Conservation (phyloP, 2,329 filamentous ascomycete genomes). For the Ascochyta lentis region DNA sequence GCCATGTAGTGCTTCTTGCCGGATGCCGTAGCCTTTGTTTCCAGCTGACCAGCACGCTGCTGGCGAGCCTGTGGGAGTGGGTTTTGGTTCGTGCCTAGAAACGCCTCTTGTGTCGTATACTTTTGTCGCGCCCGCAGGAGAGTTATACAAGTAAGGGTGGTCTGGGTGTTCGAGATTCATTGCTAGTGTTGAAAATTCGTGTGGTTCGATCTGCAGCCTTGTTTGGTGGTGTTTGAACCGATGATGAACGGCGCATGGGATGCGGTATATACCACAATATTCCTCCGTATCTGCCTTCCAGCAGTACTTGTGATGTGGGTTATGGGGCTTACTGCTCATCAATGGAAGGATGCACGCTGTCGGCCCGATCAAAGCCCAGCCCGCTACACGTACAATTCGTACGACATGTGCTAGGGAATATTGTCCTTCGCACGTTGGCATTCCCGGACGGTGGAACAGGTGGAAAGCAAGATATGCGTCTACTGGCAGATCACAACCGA, state of each 20-base stretch:
- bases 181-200: not conserved
- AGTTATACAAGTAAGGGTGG: not conserved
- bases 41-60: not conserved
- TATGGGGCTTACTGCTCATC: not conserved
- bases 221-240: too few species aligned
- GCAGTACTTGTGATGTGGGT: not conserved
- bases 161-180: conserved; percentile 3
- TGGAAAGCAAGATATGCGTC: too few species aligned
- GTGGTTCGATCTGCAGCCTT: too few species aligned
- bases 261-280: not conserved
- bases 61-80: not conserved
- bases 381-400: not conserved
- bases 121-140: not conserved
- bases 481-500: too few species aligned
- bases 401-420: not conserved
- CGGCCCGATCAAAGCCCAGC: conserved; percentile 6
- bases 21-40: not conserved
- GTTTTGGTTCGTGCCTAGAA: not conserved
- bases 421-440: not conserved
- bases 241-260: not conserved
- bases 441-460: too few species aligned
- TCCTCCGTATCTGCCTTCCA: not conserved
- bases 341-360: not conserved
- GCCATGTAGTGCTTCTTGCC: not conserved
- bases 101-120: not conserved